Evolutionary conservation across 2,329 filamentous ascomycete genomes (phyloP), one percentile per base, ranked within the genome.

Genomic region (Nemania abortiva): DNA sequence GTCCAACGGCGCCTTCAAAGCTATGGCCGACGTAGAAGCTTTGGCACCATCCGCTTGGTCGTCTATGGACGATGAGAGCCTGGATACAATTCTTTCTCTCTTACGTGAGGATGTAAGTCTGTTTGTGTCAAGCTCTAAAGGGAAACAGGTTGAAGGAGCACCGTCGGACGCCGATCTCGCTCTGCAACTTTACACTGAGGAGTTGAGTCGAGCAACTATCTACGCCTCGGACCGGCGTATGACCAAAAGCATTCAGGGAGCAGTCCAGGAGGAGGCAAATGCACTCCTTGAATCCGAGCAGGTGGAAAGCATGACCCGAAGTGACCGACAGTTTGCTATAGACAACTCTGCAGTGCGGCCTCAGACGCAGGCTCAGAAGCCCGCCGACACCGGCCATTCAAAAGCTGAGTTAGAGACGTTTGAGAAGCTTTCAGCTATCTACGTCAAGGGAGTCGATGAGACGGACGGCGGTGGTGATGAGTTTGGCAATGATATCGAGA

Each of bases 221-320:
- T 71, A 71, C 20, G 53, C 61, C n/a, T 65, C 61, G 13, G 75
- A 76, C 59, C 58, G 65, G 27, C 60, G 67, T 55, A 76, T 76
- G 72, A 68, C 72, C 10, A 73, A 50, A 37, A 76, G 76, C 57
- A 68, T 75, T 11, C 70, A 73, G 20, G 6, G 31, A 5, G 74
- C 75, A 9, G 63, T 74, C 10, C 71, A 69, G 22, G 18, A 47
- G 5, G 76, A 77, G 52, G 61, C 49, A 6, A 49, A 70, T 27
- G 63, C 65, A 9, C 58, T 75, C 20, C 22, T 55, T 15, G 65
- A 70, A 53, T 64, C 54, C 3, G 49, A 72, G 22, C 57, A 47
- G 10, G 64, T 71, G 18, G 71, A 76, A 34, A 58, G 60, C 2
- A 34, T 65, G 20, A 70, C 68, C 13, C 47, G 47, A 47, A 52